phyloP scores from a whole-genome alignment of 164 flowering plant species.

The Sedum album region DNA sequence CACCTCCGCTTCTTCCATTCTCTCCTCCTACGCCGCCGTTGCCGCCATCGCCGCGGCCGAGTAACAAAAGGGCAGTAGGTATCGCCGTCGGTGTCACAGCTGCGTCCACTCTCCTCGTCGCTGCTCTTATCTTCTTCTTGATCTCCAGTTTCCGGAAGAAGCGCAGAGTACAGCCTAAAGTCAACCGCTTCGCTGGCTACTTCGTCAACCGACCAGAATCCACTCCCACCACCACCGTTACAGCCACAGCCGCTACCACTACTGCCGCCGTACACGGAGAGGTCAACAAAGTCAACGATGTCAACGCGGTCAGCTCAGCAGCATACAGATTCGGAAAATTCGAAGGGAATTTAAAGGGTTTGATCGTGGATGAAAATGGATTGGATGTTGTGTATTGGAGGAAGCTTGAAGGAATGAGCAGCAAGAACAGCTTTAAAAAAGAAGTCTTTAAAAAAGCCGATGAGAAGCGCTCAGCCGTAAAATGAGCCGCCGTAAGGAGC shows the following conservation, averaged over 20 bases:
- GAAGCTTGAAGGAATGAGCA: slow-evolving; percentile 31
- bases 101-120: slow-evolving; percentile 45
- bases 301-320: slow-evolving; percentile 2
- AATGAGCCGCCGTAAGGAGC: slow-evolving; percentile 6
- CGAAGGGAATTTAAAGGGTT: slow-evolving; percentile 49
- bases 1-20: not conserved
- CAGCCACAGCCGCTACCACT: not conserved
- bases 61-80: slow-evolving; percentile 17
- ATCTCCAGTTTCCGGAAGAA: slow-evolving; percentile 20
- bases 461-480: slow-evolving; percentile 7
- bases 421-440: slow-evolving; percentile 23
- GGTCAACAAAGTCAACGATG: not conserved
- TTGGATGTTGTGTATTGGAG: slow-evolving; percentile 87
- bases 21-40: slow-evolving; percentile 7
- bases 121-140: slow-evolving; percentile 46
- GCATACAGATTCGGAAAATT: slow-evolving; percentile 20
- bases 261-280: not conserved
- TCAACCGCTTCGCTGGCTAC: not conserved
- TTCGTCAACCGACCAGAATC: not conserved
- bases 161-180: not conserved
- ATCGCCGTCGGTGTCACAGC: slow-evolving; percentile 63
- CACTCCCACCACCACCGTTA: not conserved
- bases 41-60: slow-evolving; percentile 5
- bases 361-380: slow-evolving; percentile 83
- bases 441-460: slow-evolving; percentile 16